Conservation (phyloP, 768 basidiomycete genomes). For the Termitomyces sp. region DNA sequence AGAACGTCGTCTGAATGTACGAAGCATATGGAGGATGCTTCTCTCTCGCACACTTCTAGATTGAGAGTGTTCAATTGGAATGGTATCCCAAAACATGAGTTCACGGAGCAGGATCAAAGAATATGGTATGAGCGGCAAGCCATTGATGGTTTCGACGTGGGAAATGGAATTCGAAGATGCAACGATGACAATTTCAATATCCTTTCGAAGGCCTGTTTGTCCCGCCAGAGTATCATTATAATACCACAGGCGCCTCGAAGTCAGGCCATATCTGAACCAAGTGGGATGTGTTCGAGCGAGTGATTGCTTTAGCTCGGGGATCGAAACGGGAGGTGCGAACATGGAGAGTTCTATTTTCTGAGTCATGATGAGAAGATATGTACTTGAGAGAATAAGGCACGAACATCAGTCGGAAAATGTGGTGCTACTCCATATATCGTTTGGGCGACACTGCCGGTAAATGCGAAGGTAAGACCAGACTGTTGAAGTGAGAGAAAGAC, state of each 20-base stretch:
- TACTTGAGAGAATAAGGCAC: neutral
- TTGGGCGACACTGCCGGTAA: neutral
- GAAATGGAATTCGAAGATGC: neutral
- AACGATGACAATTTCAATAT: slow-evolving; percentile 3
- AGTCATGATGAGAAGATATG: neutral
- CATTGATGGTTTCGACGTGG: neutral
- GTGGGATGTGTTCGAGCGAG: neutral
- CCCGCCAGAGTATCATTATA: neutral
- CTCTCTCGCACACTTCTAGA: neutral
- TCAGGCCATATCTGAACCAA: neutral
- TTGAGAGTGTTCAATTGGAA: neutral
- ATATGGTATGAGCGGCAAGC: slow-evolving; percentile 8
- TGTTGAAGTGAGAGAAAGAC: neutral
- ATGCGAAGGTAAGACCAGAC: neutral
- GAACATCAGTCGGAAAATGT: neutral
- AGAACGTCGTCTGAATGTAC: neutral
- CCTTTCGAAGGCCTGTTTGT: neutral
- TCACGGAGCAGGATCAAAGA: slow-evolving; percentile 10
- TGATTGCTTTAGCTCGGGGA: slow-evolving; percentile 1
- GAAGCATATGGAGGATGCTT: slow-evolving; percentile 6
- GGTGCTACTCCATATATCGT: neutral
- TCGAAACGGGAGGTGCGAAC: neutral
- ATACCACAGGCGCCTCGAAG: neutral
- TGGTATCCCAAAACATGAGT: slow-evolving; percentile 10
- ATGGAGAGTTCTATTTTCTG: neutral